Conservation (phyloP, 805 yeast genomes). For the Brettanomyces anomalus region DNA sequence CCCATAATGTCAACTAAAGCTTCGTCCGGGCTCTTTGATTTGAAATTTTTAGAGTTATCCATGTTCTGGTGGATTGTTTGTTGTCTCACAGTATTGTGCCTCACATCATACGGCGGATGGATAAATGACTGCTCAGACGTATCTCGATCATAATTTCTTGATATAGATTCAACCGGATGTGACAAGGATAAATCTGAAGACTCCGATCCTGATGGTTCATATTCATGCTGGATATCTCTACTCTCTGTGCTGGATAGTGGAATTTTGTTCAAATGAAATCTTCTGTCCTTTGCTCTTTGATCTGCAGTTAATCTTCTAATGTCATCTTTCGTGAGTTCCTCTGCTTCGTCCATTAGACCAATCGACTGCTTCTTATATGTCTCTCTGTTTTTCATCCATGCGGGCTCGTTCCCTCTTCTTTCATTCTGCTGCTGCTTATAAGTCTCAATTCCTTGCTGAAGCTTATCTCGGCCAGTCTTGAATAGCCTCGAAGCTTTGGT, state of each 20-base stretch:
- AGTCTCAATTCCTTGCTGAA: slow-evolving; percentile 54
- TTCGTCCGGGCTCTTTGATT: not conserved
- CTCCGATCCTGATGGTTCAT: not conserved
- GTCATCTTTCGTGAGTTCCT: slow-evolving; percentile 31
- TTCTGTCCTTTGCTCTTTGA: slow-evolving; percentile 6
- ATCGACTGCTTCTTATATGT: slow-evolving; percentile 35
- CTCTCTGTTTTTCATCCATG: slow-evolving; percentile 65
- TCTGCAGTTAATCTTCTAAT: slow-evolving; percentile 13
- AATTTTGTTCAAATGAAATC: slow-evolving; percentile 2
- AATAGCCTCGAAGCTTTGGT: slow-evolving; percentile 52
- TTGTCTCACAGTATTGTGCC: too few species aligned
- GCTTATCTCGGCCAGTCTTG: slow-evolving; percentile 49
- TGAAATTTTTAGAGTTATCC: not conserved
- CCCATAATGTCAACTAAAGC: slow-evolving; percentile 7
- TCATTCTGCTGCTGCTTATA: slow-evolving; percentile 32
- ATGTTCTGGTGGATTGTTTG: not conserved
- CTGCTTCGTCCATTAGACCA: slow-evolving; percentile 30
- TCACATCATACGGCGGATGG: not conserved
- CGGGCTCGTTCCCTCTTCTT: slow-evolving; percentile 37
- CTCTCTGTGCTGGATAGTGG: not conserved
- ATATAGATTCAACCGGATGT: too few species aligned
- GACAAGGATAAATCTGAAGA: too few species aligned
- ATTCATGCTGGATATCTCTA: slow-evolving; percentile 4
- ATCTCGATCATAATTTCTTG: too few species aligned
- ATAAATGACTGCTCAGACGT: not conserved